Base-by-base conservation (phyloP, 148 eudicot genomes). In the Rhododendron kiyosumense region DNA sequence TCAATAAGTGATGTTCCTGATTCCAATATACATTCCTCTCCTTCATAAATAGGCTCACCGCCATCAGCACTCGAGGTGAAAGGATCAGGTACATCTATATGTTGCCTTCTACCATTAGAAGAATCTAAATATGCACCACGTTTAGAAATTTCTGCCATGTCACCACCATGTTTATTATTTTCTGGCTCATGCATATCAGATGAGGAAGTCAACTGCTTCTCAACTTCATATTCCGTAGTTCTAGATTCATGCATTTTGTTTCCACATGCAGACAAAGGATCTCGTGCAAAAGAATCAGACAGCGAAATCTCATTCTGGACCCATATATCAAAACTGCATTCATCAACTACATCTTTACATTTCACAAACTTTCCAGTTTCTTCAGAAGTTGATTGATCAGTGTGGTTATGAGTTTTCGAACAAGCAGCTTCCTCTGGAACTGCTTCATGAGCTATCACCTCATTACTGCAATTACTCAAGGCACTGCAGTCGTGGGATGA, bases 31-130 rank as follows among this genome's bases (percentile, higher is more conserved):
- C 95, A 87, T 85, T 96, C 99, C 88, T 96, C 99, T 59, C 99
- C 99, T 93, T 94, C 98, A 85, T 95, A 95, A 26, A 96, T 88
- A 79, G 99, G 99, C 85, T 96, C 98, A 88, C 91, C 88, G 46
- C 87, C 92, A 88, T 91, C 93, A 85, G 88, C 87, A 87, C 89
- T 90, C 2, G 94, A 85, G 57, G 90, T 83, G 87, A 90, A 88
- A 79, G 91, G 85, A 86, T 94, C 94, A 81, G 89, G 89, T 59
- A 89, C 88, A 87, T 90, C 93, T 81, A 54, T 77, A 43, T 85
- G 79, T 81, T 88, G 88, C 38, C 82, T 88, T 87, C 85, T 85
- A 49, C 81, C 90, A 84, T 86, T 87, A 78, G 89, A 84, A 81
- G 93, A 85, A 84, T 90, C 90, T 24, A 89, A 85, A 89, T 87